A percentile compares a stretch with the other conserved stretches of the same genome.
phyloP scores from a whole-genome alignment of 2,329 filamentous ascomycete genomes.

The Phialophora tarda region DNA sequence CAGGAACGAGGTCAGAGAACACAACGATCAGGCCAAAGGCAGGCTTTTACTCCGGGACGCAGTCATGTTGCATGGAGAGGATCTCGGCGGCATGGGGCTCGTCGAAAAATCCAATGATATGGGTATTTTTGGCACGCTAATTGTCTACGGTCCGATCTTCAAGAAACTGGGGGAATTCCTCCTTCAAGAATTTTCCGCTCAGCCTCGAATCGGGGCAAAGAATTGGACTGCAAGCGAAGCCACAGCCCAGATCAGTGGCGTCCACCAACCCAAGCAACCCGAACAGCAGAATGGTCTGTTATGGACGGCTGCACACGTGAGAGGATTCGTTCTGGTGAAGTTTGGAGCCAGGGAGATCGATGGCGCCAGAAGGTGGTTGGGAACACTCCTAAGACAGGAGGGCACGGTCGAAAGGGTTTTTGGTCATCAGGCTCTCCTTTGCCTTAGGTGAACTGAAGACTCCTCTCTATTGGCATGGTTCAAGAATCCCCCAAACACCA shows the following conservation, averaged over 20 bases:
- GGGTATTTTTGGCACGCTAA: slow-evolving; percentile 81
- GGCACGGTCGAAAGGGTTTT: slow-evolving; percentile 73
- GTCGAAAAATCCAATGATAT: slow-evolving; percentile 49
- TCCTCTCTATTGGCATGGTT: neutral
- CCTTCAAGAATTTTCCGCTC: slow-evolving; percentile 73
- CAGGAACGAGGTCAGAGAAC: slow-evolving; percentile 74
- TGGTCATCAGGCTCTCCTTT: slow-evolving; percentile 81
- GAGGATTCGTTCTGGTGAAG: slow-evolving; percentile 88
- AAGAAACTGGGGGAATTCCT: slow-evolving; percentile 73
- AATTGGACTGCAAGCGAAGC: slow-evolving; percentile 64
- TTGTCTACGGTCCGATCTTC: slow-evolving; percentile 76
- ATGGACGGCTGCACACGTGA: slow-evolving; percentile 81
- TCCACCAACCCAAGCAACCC: slow-evolving; percentile 44
- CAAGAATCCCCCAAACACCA: neutral
- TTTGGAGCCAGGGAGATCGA: slow-evolving; percentile 85
- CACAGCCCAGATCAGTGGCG: slow-evolving; percentile 36
- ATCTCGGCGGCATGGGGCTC: slow-evolving; percentile 45
- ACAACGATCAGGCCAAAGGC: slow-evolving; percentile 57
- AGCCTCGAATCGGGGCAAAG: slow-evolving; percentile 81
- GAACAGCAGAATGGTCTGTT: slow-evolving; percentile 68
- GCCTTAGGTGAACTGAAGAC: slow-evolving; percentile 61
- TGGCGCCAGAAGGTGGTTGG: slow-evolving; percentile 79
- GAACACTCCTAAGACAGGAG: slow-evolving; percentile 73
- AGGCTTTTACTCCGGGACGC: slow-evolving; percentile 84
- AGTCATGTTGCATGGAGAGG: slow-evolving; percentile 70